Conservation (phyloP, 225 moss, liverwort and hornwort genomes). For the Anthoceros angustus region DNA sequence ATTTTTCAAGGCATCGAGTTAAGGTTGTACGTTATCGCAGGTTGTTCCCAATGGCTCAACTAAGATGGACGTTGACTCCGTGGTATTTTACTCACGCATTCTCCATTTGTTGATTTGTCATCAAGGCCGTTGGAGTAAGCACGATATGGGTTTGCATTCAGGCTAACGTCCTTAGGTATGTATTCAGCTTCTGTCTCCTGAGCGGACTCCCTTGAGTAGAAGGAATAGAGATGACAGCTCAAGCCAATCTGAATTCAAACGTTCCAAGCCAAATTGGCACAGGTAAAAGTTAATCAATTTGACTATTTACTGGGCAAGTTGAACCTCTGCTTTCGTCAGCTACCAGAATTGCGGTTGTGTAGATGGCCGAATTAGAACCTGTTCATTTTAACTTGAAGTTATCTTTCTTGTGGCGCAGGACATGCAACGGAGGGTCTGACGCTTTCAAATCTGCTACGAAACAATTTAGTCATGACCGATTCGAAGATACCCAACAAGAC, state of each 20-base stretch:
- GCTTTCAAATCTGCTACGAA: neutral
- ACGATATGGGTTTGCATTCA: too few species aligned
- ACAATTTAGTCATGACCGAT: neutral
- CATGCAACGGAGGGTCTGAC: neutral
- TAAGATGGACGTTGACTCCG: neutral
- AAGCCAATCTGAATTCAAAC: neutral
- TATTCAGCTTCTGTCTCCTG: neutral
- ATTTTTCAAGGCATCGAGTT: too few species aligned
- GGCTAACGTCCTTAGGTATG: neutral
- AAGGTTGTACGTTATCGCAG: too few species aligned
- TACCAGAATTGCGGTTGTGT: too few species aligned
- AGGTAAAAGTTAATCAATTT: neutral
- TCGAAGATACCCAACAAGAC: neutral
- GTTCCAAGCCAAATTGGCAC: neutral
- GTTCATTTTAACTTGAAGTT: too few species aligned
- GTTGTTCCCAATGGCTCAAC: neutral
- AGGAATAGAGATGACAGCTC: neutral
- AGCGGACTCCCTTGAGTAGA: neutral
- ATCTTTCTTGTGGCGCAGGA: neutral
- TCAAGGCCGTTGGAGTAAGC: too few species aligned
- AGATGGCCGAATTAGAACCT: too few species aligned
- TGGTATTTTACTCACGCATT: neutral
- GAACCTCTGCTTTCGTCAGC: neutral
- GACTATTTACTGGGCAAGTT: neutral
- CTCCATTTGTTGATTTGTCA: neutral